Evolutionary conservation across 164 flowering plant species (phyloP), one percentile per base, ranked within the genome.

Genomic region (Berberis vulgaris): DNA sequence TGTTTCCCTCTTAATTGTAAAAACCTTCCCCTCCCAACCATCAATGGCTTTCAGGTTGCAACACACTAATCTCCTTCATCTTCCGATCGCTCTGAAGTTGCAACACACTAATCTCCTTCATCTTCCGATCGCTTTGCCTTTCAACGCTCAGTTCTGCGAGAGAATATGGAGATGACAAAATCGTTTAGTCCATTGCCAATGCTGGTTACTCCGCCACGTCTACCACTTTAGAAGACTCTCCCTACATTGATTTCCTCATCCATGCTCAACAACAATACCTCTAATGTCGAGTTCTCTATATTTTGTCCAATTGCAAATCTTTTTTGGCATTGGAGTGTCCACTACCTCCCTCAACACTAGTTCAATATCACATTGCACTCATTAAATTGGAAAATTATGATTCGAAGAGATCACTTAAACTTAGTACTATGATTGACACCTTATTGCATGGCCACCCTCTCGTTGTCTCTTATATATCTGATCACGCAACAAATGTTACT

Each of bases 391-490:
- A 50, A 57, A 49, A 8, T 2, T 41, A 52, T 40, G 58, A 38
- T 26, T 67, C 45, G 54, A 39, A 45, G 1, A 3, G 39, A 2
- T 9, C 47, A 3, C 49, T 9, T 1, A 46, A 39, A 40, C 46
- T 41, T 53, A 60, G 60, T 38, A 41, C 68, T 7, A 65, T 47
- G 69, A 26, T 70, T 10, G 57, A 65, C 6, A 70, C 69, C 7
- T 65, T 70, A 13, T 58, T 70, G 2, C 53, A 7, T 7, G 65
- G 65, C 9, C 69, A 65, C 38, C 61, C 69, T 1, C 63, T 69
- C 6, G 64, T 69, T 38, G n/a, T 69, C 59, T 52, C 64, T 50
- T 0, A 26, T 26, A 39, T 58, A 42, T 1, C 6, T 7, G 6
- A 26, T 3, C 42, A 38, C 12, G 42, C 13, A 0, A 50, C 40